Evolutionary conservation across 1,139 yeast species (phyloP).

Genomic region (Taphrina flavorubra): DNA sequence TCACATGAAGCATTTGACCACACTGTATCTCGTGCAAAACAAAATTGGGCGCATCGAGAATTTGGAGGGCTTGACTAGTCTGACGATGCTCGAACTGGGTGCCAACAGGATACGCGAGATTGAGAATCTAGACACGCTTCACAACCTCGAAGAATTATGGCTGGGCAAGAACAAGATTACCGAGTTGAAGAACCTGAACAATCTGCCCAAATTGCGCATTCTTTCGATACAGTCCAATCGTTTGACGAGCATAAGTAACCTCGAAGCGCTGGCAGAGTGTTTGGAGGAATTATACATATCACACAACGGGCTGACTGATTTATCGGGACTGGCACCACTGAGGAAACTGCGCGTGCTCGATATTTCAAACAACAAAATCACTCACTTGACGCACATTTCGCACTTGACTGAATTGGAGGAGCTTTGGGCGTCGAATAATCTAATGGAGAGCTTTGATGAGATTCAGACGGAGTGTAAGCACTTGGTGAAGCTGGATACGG

Average conservation of each 20-base stretch:
- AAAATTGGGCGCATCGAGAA: conserved; percentile 76
- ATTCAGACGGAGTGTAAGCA: conserved; percentile 68
- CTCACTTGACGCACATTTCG: conserved; percentile 65
- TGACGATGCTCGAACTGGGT: conserved; percentile 83
- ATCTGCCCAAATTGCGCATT: conserved; percentile 69
- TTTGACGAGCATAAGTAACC: conserved; percentile 77
- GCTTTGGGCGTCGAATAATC: conserved; percentile 88
- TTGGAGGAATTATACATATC: conserved; percentile 88
- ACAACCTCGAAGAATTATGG: conserved; percentile 79
- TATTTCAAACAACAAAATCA: conserved; percentile 73
- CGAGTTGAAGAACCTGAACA: conserved; percentile 62
- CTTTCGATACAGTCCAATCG: conserved; percentile 89
- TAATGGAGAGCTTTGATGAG: conserved; percentile 69
- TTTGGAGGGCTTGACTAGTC: conserved; percentile 62
- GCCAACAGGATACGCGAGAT: conserved; percentile 79
- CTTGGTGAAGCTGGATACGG: conserved; percentile 75
- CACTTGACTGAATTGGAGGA: conserved; percentile 79
- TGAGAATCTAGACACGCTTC: conserved; percentile 61
- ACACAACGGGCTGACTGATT: conserved; percentile 75
- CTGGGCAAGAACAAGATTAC: conserved; percentile 84
- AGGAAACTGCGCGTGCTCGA: conserved; percentile 74
- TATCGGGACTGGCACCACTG: conserved; percentile 80
- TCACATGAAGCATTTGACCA: conserved; percentile 64
- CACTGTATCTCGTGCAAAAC: conserved; percentile 86
- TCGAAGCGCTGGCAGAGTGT: conserved; percentile 66